These are phyloP conservation scores for Pneumocystis oryctolagi DNA, from an alignment of 1,139 yeast genomes.

Conservation along the genomic window DNA sequence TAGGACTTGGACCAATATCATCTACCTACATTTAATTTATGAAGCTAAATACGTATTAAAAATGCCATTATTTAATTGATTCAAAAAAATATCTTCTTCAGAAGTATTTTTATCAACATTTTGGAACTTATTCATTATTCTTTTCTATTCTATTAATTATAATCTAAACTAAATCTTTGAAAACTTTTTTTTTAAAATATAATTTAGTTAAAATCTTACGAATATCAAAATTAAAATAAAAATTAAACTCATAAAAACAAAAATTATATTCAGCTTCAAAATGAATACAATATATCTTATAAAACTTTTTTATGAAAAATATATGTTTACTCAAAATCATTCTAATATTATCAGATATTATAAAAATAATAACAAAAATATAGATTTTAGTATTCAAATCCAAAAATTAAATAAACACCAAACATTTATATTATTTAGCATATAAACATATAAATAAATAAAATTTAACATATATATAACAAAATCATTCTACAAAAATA, in stretches of 20 bases:
- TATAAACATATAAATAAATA: no score
- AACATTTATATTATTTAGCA: no score
- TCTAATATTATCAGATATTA: not conserved
- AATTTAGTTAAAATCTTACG: not conserved
- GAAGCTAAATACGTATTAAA: not conserved
- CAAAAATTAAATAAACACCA: not conserved
- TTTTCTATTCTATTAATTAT: not conserved
- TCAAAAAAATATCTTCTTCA: not conserved
- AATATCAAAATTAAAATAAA: not conserved
- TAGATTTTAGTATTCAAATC: not conserved
- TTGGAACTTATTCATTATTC: not conserved
- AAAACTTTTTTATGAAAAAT: not conserved
- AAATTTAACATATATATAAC: not conserved
- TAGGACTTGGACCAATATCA: constrained; percentile 12
- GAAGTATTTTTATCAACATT: not conserved
- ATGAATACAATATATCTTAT: no score
- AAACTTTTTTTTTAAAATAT: not conserved
- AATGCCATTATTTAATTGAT: not conserved
- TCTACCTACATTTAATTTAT: not conserved
- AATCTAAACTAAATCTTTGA: not conserved
- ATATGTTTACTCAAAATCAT: not conserved
- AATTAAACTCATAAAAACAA: not conserved
- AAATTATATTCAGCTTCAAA: not conserved
- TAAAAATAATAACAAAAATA: not conserved
- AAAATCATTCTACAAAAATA: not conserved